These are phyloP conservation scores for Acacia confusa DNA, from an alignment of 306 rosid species.

Conservation along the genomic window DNA sequence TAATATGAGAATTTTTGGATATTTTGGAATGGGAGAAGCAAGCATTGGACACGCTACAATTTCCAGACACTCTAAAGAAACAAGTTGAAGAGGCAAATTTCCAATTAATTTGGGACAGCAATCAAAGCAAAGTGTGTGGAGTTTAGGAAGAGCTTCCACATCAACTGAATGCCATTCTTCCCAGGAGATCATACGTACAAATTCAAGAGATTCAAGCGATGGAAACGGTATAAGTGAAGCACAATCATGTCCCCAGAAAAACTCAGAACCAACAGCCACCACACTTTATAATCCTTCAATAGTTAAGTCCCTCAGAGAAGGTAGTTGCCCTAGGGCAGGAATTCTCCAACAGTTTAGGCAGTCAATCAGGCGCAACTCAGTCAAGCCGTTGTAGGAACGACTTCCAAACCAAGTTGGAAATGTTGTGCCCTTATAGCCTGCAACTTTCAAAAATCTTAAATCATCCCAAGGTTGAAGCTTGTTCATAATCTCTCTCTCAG, in stretches of 20 bases:
- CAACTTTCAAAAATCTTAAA: too few relatives aligned
- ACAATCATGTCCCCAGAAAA: background rate
- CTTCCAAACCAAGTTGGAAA: too few relatives aligned
- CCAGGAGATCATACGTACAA: background rate
- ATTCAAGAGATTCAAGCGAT: background rate
- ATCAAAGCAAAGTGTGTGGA: accelerated
- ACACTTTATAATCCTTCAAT: background rate
- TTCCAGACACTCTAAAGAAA: background rate
- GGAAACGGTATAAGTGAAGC: background rate
- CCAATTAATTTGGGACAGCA: background rate
- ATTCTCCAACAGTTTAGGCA: background rate
- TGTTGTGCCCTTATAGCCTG: too few relatives aligned
- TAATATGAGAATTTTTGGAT: background rate
- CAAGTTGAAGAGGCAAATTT: background rate
- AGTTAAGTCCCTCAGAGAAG: background rate
- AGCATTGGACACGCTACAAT: background rate
- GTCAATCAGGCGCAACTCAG: accelerated
- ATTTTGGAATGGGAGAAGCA: background rate
- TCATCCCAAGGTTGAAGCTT: background rate
- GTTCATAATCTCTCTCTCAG: background rate
- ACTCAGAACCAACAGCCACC: background rate
- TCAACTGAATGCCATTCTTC: background rate
- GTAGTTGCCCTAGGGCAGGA: conserved; percentile 18
- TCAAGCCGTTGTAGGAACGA: background rate
- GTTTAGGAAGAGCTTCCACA: conserved; percentile 2